These are phyloP conservation scores for Penicillium sp. DNA, from an alignment of 2,329 filamentous ascomycete species.

Conservation along the genomic window DNA sequence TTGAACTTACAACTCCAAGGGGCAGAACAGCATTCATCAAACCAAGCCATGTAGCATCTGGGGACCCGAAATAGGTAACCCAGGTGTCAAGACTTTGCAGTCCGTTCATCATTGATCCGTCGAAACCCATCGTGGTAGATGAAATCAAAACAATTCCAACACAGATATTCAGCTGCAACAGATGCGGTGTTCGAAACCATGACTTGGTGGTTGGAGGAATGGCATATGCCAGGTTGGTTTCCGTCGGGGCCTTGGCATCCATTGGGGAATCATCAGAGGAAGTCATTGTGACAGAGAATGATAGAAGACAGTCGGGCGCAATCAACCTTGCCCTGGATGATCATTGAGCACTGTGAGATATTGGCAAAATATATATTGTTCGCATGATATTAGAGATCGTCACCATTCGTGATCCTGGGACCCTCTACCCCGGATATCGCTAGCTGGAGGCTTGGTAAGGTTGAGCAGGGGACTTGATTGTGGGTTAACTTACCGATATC, in stretches of 20 bases:
- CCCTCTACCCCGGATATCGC: not conserved
- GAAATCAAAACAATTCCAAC: not conserved
- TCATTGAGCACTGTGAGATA: not conserved
- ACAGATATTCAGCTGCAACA: not conserved
- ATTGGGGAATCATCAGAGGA: not conserved
- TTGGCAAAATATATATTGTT: not conserved
- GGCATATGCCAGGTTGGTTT: not conserved
- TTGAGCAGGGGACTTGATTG: not conserved
- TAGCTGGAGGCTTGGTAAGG: not conserved
- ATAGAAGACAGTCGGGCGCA: not conserved
- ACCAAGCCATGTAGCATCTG: constrained; percentile 30
- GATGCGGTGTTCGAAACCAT: constrained; percentile 1
- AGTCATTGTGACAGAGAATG: not conserved
- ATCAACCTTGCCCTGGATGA: not conserved
- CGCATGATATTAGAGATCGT: not conserved
- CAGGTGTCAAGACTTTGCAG: constrained; percentile 34
- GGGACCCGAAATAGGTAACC: constrained; percentile 31
- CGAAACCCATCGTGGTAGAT: constrained; percentile 6
- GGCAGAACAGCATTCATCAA: constrained; percentile 17
- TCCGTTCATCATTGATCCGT: constrained; percentile 27
- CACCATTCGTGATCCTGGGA: not conserved
- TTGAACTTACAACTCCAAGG: not conserved
- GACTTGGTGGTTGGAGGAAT: not conserved
- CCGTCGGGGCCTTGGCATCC: not conserved
- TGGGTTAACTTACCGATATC: not conserved